Conservation (phyloP, 208 protist genomes). For the Crithidia fasciculata region DNA sequence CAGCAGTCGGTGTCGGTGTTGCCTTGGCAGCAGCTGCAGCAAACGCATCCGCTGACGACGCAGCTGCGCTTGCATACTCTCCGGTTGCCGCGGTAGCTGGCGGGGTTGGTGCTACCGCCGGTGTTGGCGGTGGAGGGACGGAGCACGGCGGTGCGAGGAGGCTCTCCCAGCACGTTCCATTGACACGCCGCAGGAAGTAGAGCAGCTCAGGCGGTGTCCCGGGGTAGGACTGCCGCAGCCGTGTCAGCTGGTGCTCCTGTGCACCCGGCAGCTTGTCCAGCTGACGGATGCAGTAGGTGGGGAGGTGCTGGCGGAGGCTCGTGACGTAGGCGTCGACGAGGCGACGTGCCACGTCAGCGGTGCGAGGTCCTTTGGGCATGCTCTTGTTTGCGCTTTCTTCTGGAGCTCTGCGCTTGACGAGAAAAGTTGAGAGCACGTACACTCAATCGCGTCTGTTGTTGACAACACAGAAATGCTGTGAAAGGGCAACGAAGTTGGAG, state of each 20-base stretch:
- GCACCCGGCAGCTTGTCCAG: conserved; percentile 56
- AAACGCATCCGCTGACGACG: neutral
- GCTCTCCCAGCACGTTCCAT: conserved; percentile 63
- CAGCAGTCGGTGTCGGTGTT: neutral
- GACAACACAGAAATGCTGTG: no score
- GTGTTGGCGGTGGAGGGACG: neutral
- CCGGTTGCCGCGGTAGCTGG: neutral
- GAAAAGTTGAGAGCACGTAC: no score
- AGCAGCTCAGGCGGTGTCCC: conserved; percentile 47
- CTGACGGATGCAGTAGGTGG: conserved; percentile 52
- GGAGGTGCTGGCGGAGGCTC: conserved; percentile 63
- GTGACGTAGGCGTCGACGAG: conserved; percentile 73
- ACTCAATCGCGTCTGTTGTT: no score
- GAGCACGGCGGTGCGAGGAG: conserved; percentile 17
- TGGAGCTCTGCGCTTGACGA: no score
- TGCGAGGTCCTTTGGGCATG: conserved; percentile 30
- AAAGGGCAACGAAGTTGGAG: no score
- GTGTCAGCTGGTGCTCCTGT: conserved; percentile 38
- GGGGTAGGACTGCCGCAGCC: conserved; percentile 48
- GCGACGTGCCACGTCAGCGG: conserved; percentile 42
- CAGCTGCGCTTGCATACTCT: neutral
- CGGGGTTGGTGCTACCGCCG: neutral
- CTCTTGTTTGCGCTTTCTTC: neutral
- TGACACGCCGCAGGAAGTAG: conserved; percentile 47
- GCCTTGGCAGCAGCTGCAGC: neutral